Percentiles rank a stretch among this genome's conserved stretches.
phyloP scores from a whole-genome alignment of 768 basidiomycete species.

The Leucosporidium scottii region DNA sequence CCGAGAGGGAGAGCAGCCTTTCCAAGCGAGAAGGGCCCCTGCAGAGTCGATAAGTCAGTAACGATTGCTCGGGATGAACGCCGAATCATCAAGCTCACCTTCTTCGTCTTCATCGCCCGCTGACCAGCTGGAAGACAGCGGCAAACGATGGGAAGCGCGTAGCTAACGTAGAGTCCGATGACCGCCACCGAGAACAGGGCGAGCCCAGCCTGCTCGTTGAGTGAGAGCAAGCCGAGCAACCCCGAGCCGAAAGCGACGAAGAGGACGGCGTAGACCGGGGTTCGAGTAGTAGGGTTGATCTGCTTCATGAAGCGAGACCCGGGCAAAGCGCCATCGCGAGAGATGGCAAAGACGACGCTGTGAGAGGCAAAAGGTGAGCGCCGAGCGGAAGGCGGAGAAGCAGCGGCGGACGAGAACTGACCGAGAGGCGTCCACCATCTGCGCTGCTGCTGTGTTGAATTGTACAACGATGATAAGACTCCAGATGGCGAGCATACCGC shows the following conservation, averaged over 20 bases:
- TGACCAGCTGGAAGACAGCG: neutral
- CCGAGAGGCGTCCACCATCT: conserved; percentile 66
- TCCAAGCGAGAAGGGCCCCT: neutral
- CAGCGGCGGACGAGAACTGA: no score
- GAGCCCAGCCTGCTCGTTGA: neutral
- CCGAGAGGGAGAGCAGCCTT: neutral
- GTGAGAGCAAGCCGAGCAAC: neutral
- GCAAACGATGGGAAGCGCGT: neutral
- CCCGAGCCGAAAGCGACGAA: neutral
- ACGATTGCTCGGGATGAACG: neutral
- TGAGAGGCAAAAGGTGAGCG: no score
- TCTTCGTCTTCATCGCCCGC: neutral
- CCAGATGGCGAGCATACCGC: conserved; percentile 67
- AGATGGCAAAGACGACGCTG: neutral
- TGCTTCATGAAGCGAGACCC: neutral
- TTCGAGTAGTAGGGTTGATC: neutral
- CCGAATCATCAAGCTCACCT: neutral
- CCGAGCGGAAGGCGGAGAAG: no score
- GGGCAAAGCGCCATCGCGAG: neutral
- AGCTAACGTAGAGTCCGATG: neutral
- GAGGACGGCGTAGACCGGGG: neutral
- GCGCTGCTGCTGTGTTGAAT: conserved; percentile 68
- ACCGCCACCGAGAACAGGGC: neutral
- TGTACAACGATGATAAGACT: conserved; percentile 61
- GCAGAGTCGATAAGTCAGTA: neutral